Base-by-base conservation (phyloP, 2,329 filamentous ascomycete genomes). In the Cadophora sp. region DNA sequence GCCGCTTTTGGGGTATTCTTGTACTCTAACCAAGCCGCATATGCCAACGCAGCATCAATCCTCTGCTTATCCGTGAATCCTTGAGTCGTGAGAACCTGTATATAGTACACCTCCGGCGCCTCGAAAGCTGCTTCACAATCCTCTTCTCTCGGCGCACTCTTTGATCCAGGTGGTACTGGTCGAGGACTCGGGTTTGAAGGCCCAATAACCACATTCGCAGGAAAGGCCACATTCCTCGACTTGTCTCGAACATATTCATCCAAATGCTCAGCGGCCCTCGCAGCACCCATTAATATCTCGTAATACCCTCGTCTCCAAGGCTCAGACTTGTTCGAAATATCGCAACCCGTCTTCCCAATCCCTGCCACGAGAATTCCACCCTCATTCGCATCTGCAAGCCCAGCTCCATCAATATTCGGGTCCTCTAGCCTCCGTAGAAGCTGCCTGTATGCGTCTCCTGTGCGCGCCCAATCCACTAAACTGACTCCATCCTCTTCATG, bases 251-350 rank as follows among this genome's bases (percentile, higher is more conserved):
- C 83, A 85, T 90, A 93, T 58, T 91, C 91, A 70, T 97, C 92
- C 27, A 96, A 81, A 72, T 94, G 88, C 79, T 97, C 94, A 4
- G 93, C 89, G 0, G 90, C 88, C 71, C 87, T 87, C 0, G 91
- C 94, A 67, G 88, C 87, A 13, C 90, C 85, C 87, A 97, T 92
- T 56, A 97, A 80, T 3, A 89, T 85, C 74, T 96, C 89, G 75
- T 91, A 94, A 79, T 98, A 98, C 0, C 93, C 94, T 64, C 92
- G 84, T 73, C 91, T 84, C 95, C 94, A 98, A 59, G 90, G 84
- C 78, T 96, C 93, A 70, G 89, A 90, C 81, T 94, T 97, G 8
- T 67, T 70, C 1, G 72, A 68, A n/a, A 76, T 73, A 70, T 78
- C 75, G 59, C 66, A 77, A 4, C 76, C 76, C 2, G 83, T 81